Percentiles rank a stretch among this genome's conserved stretches.
These are phyloP conservation scores for Rhexocercosporidium sp. DNA, from an alignment of 2,329 filamentous ascomycete genomes.

Conservation along the genomic window DNA sequence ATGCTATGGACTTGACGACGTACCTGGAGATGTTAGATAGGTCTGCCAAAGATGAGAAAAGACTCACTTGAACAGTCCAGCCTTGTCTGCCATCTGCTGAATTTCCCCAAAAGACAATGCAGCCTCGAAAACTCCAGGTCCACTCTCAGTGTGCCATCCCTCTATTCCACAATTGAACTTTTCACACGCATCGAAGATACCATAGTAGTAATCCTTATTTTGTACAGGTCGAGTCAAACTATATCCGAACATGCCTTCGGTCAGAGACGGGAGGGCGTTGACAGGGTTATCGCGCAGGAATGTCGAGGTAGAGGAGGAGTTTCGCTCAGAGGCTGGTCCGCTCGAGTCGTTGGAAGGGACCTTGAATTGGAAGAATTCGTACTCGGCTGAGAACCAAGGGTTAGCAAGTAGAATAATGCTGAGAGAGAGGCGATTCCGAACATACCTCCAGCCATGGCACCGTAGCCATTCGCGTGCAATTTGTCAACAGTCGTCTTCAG, in stretches of 20 bases:
- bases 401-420: neutral
- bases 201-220: constrained; percentile 92
- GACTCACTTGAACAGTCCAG: constrained; percentile 83
- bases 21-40: constrained; percentile 56
- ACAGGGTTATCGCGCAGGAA: constrained; percentile 78
- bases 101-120: constrained; percentile 91
- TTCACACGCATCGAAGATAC: constrained; percentile 80
- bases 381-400: constrained; percentile 69
- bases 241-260: constrained; percentile 96
- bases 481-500: constrained; percentile 72
- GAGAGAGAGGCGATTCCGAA: constrained; percentile 17
- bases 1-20: constrained; percentile 86
- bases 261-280: constrained; percentile 75
- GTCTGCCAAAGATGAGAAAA: neutral
- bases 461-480: constrained; percentile 70
- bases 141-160: constrained; percentile 95
- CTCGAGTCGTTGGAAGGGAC: constrained; percentile 57
- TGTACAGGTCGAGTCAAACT: constrained; percentile 85
- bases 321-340: constrained; percentile 56
- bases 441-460: constrained; percentile 88
- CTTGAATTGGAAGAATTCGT: constrained; percentile 93
- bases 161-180: constrained; percentile 83
- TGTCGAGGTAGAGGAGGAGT: constrained; percentile 71
- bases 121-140: constrained; percentile 93
- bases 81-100: constrained; percentile 87